Evolutionary conservation across 129 eudicot species (phyloP), one percentile per base, ranked within the genome.

Genomic region (Pittosporum tobira): DNA sequence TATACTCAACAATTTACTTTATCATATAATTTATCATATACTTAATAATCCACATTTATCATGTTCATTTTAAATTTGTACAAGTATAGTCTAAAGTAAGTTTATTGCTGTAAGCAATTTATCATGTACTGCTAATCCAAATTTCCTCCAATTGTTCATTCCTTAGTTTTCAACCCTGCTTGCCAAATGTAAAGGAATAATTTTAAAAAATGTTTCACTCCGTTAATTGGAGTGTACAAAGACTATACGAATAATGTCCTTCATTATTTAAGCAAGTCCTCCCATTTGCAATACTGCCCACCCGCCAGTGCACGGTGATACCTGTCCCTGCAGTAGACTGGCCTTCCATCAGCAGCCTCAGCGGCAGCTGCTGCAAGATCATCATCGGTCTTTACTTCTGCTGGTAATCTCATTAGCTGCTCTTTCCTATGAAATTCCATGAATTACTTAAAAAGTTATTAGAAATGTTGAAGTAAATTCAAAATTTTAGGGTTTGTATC

Each of bases 251-350:
- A n/a, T 29, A 5, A 48, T 30, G 19, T 40, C 15, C 42, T 40
- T 72, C 34, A 52, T 73, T 72, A 84, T 55, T 83, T 83, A 16
- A 90, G 71, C 50, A 85, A 72, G 70, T 90, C 95, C 58, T 90
- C 95, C 95, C 94, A 85, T 79, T 90, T 90, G 89, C 98, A 91
- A 67, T 91, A 91, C 50, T 90, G 98, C 8, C 98, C 95, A 11
- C 98, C 98, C 36, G 98, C 98, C 62, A 91, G 71, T 63, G 96
- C 98, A 29, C 98, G 94, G 34, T 91, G 84, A 69, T 72, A 91
- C 76, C 98, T 78, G 67, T 91, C 98, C 72, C 98, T 80, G 81
- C 95, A 86, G 77, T 90, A 86, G 36, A 86, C 98, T 7, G 98
- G 98, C 74, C 98, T 76, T 67, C 98, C 98, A 42, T 91, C 98